Evolutionary conservation across 345 rosid species (phyloP).

Genomic region (Gossypium sturtianum): DNA sequence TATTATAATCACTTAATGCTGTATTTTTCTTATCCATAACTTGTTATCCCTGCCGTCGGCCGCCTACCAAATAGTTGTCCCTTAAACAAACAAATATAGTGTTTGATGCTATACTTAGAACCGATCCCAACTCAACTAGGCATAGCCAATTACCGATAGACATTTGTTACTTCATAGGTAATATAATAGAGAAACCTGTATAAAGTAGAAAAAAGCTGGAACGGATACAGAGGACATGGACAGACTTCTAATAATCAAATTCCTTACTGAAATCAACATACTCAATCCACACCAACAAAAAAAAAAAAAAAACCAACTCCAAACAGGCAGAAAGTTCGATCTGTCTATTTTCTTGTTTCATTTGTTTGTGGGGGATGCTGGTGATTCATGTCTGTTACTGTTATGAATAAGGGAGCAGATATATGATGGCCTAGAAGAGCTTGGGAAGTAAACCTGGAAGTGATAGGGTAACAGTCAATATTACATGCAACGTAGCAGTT

Average conservation of each 20-base stretch:
- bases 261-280: background rate
- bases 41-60: too few species aligned
- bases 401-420: background rate
- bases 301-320: background rate
- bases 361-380: background rate
- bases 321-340: background rate
- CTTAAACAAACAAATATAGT: too few species aligned
- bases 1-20: too few species aligned
- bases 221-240: background rate
- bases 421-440: background rate
- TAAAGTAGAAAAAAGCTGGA: background rate
- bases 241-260: background rate
- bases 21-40: too few species aligned
- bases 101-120: too few species aligned
- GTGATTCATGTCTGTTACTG: background rate
- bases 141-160: too few species aligned
- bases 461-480: background rate
- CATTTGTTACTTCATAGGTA: background rate
- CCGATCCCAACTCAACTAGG: too few species aligned
- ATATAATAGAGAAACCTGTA: background rate
- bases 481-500: background rate
- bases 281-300: background rate
- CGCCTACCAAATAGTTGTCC: too few species aligned
- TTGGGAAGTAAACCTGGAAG: background rate
- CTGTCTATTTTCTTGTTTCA: background rate